Evolutionary conservation across 148 eudicot species (phyloP).

Genomic region (Mesembryanthemum crystallinum): DNA sequence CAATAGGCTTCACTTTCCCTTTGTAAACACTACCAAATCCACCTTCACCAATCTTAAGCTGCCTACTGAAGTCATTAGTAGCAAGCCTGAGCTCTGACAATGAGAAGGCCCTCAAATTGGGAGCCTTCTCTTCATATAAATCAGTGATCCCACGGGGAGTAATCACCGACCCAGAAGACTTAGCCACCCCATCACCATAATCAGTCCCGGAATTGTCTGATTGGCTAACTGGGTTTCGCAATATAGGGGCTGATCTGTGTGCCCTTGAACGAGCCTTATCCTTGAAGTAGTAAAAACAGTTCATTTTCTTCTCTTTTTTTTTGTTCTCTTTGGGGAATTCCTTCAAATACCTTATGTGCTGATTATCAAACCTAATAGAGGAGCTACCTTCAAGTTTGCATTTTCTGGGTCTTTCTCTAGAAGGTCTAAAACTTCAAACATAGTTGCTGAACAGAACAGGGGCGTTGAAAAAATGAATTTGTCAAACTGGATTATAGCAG

Average conservation of each 20-base stretch:
- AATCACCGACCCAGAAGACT: conserved; percentile 47
- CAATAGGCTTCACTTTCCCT: conserved; percentile 55
- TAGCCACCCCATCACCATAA: conserved; percentile 31
- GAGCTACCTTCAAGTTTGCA: not conserved
- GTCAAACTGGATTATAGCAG: too few species aligned
- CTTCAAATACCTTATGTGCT: conserved; percentile 14
- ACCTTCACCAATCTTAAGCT: conserved; percentile 87
- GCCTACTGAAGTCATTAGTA: conserved; percentile 55
- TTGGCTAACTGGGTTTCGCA: conserved; percentile 42
- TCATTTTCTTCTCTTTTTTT: conserved; percentile 39
- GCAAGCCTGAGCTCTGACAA: conserved; percentile 59
- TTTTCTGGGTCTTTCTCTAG: not conserved
- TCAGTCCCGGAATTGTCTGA: conserved; percentile 36
- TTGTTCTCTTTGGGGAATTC: conserved; percentile 17
- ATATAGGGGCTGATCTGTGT: conserved; percentile 64
- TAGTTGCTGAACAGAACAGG: conserved; percentile 5
- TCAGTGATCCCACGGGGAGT: conserved; percentile 50
- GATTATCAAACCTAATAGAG: not conserved
- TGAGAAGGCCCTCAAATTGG: conserved; percentile 57
- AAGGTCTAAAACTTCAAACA: conserved; percentile 1
- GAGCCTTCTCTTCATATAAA: conserved; percentile 66
- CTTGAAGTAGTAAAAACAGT: conserved; percentile 69
- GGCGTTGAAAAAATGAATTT: not conserved
- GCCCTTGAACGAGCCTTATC: conserved; percentile 37
- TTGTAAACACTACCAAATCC: conserved; percentile 84